These are phyloP conservation scores for Lipomyces japonicus DNA, from an alignment of 805 yeast species.

Conservation along the genomic window DNA sequence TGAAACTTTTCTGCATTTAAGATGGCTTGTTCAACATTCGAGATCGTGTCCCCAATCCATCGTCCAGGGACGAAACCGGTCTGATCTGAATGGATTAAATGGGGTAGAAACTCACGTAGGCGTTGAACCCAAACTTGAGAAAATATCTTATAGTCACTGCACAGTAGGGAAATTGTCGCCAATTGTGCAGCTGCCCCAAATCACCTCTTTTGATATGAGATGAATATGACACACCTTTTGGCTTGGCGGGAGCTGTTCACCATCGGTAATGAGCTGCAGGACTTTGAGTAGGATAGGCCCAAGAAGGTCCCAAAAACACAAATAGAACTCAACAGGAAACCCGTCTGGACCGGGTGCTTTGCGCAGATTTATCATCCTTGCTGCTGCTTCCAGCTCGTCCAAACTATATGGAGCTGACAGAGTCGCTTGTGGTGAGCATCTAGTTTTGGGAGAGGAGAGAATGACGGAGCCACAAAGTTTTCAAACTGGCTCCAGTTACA, in stretches of 20 bases:
- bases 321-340: slow-evolving; percentile 5
- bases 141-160: not conserved
- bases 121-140: slow-evolving; percentile 1
- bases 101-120: not conserved
- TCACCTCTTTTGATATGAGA: too few species aligned
- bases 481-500: too few species aligned
- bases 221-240: not conserved
- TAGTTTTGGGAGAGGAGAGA: too few species aligned
- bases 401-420: too few species aligned
- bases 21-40: slow-evolving; percentile 3
- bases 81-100: not conserved
- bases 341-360: slow-evolving; percentile 11
- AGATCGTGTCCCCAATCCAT: slow-evolving; percentile 8
- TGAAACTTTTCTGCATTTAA: not conserved
- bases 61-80: slow-evolving; percentile 6
- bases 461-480: too few species aligned
- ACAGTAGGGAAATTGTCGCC: not conserved
- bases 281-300: slow-evolving; percentile 2
- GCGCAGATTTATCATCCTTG: not conserved
- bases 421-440: too few species aligned
- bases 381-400: not conserved
- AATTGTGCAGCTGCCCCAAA: too few species aligned
- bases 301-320: slow-evolving; percentile 1
- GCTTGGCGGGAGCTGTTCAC: not conserved
- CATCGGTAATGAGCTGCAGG: not conserved